Conservation (phyloP, 176 grass and related monocot genomes). For the Paspalum vaginatum region DNA sequence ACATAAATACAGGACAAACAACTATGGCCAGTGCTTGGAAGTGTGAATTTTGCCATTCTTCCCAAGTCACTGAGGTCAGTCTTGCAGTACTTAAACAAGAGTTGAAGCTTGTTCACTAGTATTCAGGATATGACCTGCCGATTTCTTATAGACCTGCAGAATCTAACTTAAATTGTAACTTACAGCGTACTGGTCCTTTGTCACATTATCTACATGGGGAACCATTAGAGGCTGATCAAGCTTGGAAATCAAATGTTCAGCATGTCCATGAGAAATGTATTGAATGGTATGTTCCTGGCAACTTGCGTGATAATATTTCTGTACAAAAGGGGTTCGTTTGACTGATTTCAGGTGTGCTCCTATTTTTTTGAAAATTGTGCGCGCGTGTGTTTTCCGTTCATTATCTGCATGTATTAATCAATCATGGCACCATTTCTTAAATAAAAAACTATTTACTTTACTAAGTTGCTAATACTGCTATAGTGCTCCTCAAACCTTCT, state of each 20-base stretch:
- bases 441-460: neutral
- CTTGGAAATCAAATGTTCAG: conserved; percentile 65
- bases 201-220: conserved; percentile 65
- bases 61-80: conserved; percentile 58
- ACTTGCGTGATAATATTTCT: conserved; percentile 5
- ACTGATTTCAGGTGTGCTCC: neutral
- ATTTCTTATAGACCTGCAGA: neutral
- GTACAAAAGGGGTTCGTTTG: neutral
- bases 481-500: conserved; percentile 94
- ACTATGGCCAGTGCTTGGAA: conserved; percentile 25
- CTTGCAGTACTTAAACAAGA: conserved; percentile 15
- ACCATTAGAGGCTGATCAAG: conserved; percentile 59
- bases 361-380: too few species aligned
- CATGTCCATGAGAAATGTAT: conserved; percentile 95
- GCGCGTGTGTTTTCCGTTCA: neutral
- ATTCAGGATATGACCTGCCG: neutral
- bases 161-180: conserved; percentile 33
- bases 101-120: conserved; percentile 16
- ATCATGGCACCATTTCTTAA: conserved; percentile 1
- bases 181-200: conserved; percentile 74
- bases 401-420: neutral
- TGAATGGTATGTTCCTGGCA: conserved; percentile 72
- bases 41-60: conserved; percentile 85
- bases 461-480: conserved; percentile 23
- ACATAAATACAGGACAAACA: conserved; percentile 45